Conservation (phyloP, 352 stramenopile genomes). For the Pythium brassicae region DNA sequence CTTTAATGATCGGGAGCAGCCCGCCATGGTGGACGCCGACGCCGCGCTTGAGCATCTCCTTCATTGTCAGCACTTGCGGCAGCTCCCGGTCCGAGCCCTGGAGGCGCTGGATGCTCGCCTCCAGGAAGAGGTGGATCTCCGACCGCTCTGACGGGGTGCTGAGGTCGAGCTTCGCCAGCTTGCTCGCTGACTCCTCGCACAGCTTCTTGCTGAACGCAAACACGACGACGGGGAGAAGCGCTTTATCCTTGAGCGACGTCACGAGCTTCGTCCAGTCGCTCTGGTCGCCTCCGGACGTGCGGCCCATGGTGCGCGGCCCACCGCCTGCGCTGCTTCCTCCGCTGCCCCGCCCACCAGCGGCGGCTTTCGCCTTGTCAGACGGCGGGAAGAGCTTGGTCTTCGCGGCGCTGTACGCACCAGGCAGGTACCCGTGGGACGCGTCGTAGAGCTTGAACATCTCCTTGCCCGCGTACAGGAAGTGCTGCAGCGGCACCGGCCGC, state of each 20-base stretch:
- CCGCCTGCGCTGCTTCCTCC: conserved; percentile 26
- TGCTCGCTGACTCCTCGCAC: conserved; percentile 78
- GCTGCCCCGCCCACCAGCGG: conserved; percentile 17
- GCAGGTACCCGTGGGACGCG: conserved; percentile 44
- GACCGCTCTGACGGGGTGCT: conserved; percentile 68
- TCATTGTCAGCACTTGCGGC: conserved; percentile 96
- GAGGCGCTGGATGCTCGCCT: conserved; percentile 69
- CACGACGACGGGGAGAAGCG: conserved; percentile 93
- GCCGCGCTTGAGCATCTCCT: conserved; percentile 95
- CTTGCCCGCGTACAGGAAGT: conserved; percentile 94
- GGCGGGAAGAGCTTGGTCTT: conserved; percentile 65
- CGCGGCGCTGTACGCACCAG: conserved; percentile 46
- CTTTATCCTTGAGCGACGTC: conserved; percentile 85
- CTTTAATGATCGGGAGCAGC: conserved; percentile 98
- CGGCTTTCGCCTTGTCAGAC: conserved; percentile 46
- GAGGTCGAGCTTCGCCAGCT: conserved; percentile 71
- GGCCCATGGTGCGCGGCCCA: conserved; percentile 40
- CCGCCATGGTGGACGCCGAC: conserved; percentile 97
- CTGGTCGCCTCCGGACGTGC: conserved; percentile 57
- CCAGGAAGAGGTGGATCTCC: conserved; percentile 82
- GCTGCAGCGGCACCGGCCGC: conserved; percentile 94
- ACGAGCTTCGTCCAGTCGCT: conserved; percentile 90
- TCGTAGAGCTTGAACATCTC: conserved; percentile 89
- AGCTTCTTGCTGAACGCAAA: conserved; percentile 91
- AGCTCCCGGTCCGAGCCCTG: conserved; percentile 96